phyloP scores from a whole-genome alignment of 495 filamentous ascomycete species.

The Immersiella caudata region DNA sequence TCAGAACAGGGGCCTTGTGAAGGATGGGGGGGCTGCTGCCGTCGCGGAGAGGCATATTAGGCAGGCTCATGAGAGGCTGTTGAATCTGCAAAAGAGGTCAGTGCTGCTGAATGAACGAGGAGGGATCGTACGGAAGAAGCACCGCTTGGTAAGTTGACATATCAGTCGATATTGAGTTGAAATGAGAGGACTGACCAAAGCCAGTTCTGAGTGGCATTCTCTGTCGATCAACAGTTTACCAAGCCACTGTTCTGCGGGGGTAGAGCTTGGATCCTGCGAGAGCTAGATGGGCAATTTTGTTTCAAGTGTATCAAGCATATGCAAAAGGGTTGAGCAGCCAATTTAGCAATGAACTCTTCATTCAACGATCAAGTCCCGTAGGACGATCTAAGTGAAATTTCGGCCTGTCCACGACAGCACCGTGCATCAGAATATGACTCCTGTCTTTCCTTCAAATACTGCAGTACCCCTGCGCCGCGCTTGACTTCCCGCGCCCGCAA shows the following conservation, averaged over 20 bases:
- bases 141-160: neutral
- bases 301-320: too few relatives aligned
- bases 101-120: neutral
- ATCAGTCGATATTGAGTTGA: too few relatives aligned
- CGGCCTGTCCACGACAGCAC: neutral
- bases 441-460: neutral
- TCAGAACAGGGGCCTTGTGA: neutral
- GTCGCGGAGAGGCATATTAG: neutral
- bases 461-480: conserved; percentile 5
- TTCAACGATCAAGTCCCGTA: neutral
- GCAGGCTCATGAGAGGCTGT: neutral
- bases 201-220: too few relatives aligned
- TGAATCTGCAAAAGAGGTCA: neutral
- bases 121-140: neutral
- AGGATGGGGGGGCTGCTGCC: neutral
- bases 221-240: too few relatives aligned
- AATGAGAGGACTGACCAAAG: too few relatives aligned
- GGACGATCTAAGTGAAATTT: neutral
- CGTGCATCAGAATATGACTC: neutral
- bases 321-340: too few relatives aligned
- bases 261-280: too few relatives aligned
- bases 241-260: too few relatives aligned
- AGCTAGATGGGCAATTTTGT: too few relatives aligned
- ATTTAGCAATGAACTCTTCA: neutral
- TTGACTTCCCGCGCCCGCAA: neutral